Evolutionary conservation across 345 rosid species (phyloP).

Genomic region (Salix dunnii): DNA sequence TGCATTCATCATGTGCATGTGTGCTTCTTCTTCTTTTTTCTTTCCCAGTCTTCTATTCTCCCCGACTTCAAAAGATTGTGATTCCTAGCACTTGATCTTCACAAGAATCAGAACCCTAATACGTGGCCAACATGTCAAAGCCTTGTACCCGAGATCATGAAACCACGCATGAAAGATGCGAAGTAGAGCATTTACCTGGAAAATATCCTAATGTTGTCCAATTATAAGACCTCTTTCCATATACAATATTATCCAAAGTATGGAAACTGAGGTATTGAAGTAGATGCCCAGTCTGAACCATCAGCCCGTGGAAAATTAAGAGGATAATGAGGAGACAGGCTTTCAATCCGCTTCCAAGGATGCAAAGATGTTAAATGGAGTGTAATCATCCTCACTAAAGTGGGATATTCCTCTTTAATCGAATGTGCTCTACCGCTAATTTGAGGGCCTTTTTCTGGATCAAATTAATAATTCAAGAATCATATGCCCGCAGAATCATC

Average conservation of each 20-base stretch:
- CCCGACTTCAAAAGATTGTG: slow-evolving; percentile 16
- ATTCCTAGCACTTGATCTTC: slow-evolving; percentile 3
- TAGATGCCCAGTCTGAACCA: slow-evolving; percentile 30
- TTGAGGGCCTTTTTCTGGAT: neutral
- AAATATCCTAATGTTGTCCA: slow-evolving; percentile 20
- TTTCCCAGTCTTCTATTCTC: neutral
- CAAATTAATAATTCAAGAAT: slow-evolving; percentile 15
- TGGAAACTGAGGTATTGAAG: slow-evolving; percentile 5
- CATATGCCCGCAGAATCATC: slow-evolving; percentile 27
- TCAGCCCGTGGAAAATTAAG: neutral
- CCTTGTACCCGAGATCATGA: neutral
- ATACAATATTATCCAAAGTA: neutral
- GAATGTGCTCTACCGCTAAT: neutral
- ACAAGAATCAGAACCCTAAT: slow-evolving; percentile 27
- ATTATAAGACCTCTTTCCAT: slow-evolving; percentile 2
- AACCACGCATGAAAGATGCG: slow-evolving; percentile 13
- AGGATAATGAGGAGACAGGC: slow-evolving; percentile 1
- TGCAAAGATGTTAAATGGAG: neutral
- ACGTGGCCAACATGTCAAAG: neutral
- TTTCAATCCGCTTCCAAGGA: slow-evolving; percentile 6
- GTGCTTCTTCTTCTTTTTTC: neutral
- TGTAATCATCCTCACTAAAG: neutral
- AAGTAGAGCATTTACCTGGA: slow-evolving; percentile 30
- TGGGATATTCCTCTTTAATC: slow-evolving; percentile 19
- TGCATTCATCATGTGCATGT: slow-evolving; percentile 13